Conservation (phyloP, 371 early-diverging fungal species). For the Mortierella sp. region DNA sequence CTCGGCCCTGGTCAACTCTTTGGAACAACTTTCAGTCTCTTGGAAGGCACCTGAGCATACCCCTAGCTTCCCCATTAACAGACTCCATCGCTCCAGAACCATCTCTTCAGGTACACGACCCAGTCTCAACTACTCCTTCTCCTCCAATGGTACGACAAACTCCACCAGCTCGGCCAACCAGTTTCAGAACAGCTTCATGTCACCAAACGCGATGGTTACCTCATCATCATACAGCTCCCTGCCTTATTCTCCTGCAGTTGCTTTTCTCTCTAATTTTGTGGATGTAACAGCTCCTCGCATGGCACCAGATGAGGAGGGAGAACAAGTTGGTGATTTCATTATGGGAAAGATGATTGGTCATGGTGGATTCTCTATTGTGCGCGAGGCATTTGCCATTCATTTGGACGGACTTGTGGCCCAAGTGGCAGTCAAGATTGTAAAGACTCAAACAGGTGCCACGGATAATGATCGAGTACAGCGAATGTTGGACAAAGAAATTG, state of each 20-base stretch:
- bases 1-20: slow-evolving; percentile 47
- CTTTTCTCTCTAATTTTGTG: slow-evolving; percentile 70
- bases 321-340: slow-evolving; percentile 76
- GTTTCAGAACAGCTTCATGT: slow-evolving; percentile 21
- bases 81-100: slow-evolving; percentile 49
- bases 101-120: slow-evolving; percentile 49
- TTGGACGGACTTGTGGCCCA: slow-evolving; percentile 30
- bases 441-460: slow-evolving; percentile 36
- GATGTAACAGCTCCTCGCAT: slow-evolving; percentile 65
- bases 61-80: slow-evolving; percentile 52
- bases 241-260: slow-evolving; percentile 71
- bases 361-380: slow-evolving; percentile 82
- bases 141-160: slow-evolving; percentile 20
- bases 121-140: slow-evolving; percentile 28
- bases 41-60: slow-evolving; percentile 56
- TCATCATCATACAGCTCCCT: slow-evolving; percentile 62
- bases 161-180: slow-evolving; percentile 12
- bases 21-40: slow-evolving; percentile 53
- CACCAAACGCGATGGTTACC: slow-evolving; percentile 59
- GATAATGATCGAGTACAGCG: slow-evolving; percentile 45
- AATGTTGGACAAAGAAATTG: slow-evolving; percentile 61
- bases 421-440: slow-evolving; percentile 71
- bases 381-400: slow-evolving; percentile 63
- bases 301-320: slow-evolving; percentile 73
- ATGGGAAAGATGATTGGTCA: slow-evolving; percentile 74